Evolutionary conservation across 805 yeast genomes (phyloP).

Genomic region (Tetrapisispora phaffii): DNA sequence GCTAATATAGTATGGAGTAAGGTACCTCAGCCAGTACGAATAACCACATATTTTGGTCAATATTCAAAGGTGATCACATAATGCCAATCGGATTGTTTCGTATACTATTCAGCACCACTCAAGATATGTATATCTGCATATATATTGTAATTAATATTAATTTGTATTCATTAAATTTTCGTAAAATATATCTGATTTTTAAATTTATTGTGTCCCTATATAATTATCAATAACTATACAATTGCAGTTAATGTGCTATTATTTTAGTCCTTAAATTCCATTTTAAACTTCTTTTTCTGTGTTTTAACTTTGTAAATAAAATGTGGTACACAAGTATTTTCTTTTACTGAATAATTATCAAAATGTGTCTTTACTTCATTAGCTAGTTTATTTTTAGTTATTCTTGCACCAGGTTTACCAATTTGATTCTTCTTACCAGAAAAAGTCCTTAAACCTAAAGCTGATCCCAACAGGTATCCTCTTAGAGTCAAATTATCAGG

Average conservation of each 20-base stretch:
- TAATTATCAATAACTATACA: not conserved
- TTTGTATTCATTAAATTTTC: too few species aligned
- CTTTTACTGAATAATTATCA: constrained; percentile 48
- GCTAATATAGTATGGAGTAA: not conserved
- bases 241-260: not conserved
- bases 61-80: constrained; percentile 3
- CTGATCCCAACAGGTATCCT: constrained; percentile 61
- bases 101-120: too few species aligned
- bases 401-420: constrained; percentile 29
- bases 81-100: too few species aligned
- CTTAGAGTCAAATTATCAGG: constrained; percentile 55
- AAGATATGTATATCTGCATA: too few species aligned
- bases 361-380: constrained; percentile 61
- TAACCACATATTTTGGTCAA: constrained; percentile 10
- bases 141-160: too few species aligned
- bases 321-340: constrained; percentile 78
- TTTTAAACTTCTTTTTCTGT: constrained; percentile 40
- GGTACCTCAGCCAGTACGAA: constrained; percentile 1
- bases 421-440: constrained; percentile 20
- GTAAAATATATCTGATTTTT: too few species aligned
- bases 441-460: constrained; percentile 62
- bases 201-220: not conserved
- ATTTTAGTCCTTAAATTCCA: constrained; percentile 26
- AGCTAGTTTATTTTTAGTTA: constrained; percentile 53
- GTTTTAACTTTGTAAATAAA: constrained; percentile 79